These are phyloP conservation scores for Strigomonas oncopelti DNA, from an alignment of 208 protist species.

Conservation along the genomic window DNA sequence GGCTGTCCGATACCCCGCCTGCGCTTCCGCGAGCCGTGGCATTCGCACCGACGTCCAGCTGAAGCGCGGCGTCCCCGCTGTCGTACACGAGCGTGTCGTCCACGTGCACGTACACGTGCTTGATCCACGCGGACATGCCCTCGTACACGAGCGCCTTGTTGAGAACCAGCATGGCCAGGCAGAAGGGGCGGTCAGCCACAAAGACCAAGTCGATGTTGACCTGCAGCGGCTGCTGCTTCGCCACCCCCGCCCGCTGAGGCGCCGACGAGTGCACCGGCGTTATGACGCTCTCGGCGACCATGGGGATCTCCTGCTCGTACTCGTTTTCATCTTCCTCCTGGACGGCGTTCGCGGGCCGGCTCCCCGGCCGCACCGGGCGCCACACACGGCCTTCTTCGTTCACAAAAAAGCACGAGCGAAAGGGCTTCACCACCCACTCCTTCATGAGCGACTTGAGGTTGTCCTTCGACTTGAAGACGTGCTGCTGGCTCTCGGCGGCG, in stretches of 20 bases:
- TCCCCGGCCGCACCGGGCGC: constrained; percentile 2
- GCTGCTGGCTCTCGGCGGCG: no score
- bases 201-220: constrained; percentile 48
- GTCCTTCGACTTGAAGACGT: constrained; percentile 13
- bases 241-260: background rate
- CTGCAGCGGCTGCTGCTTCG: constrained; percentile 25
- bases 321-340: constrained; percentile 9
- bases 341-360: constrained; percentile 2
- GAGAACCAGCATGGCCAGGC: constrained; percentile 40
- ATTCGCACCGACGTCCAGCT: background rate
- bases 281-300: constrained; percentile 27
- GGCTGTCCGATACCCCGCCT: background rate
- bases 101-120: constrained; percentile 41
- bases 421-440: constrained; percentile 51
- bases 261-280: constrained; percentile 15
- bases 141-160: constrained; percentile 37
- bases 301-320: constrained; percentile 18
- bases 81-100: constrained; percentile 65
- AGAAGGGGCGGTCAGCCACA: constrained; percentile 61
- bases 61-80: constrained; percentile 42
- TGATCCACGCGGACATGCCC: constrained; percentile 49
- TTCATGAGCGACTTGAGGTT: constrained; percentile 51
- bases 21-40: background rate
- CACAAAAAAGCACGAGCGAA: constrained; percentile 39
- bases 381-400: constrained; percentile 42